Evolutionary conservation across 2,329 filamentous ascomycete genomes (phyloP), one percentile per base, ranked within the genome.

Genomic region (Aspergillus floridensis): DNA sequence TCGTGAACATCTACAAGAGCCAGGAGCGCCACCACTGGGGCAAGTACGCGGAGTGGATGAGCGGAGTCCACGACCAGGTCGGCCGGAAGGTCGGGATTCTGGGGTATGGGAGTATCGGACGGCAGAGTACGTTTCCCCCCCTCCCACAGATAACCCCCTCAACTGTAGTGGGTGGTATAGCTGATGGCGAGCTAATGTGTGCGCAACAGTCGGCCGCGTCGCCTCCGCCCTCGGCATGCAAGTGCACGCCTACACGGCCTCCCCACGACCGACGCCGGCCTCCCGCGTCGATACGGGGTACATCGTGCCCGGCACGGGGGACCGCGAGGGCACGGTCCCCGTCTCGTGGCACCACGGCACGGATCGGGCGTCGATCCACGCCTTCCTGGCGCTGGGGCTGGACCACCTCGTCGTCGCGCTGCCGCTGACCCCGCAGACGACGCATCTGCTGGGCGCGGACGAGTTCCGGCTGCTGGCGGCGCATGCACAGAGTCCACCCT

Each of bases 211-310:
- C 46, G 84, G 79, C 35, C 79, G 79, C 26, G 81, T 91, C 3
- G 84, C 84, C 11, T 80, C 80, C 14, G 87, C 88, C 2, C 74
- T 91, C 66, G 90, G 90, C 19, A 88, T 91, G 82, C 80, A 86
- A 29, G 84, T 93, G 0, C 80, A 92, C 69, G 90, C 90, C 0
- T 92, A 89, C 77, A 93, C 90, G 0, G 86, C 89, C 0, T 85
- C 84, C 26, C 84, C 88, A 0, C 86, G 88, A n/a, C 72, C 79
- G 8, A 91, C 89, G 0, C 82, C 86, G 0, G 86, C 87, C 57
- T 88, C 86, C 1, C 83, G 83, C 49, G 78, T 75, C 29, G 89
- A 93, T 73, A 71, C 76, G 14, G 84, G 86, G 5, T 93, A 88
- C 75, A 84, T 88, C 35, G 85, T 91, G 0, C 85, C 86, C 0